Base-by-base conservation (phyloP, 176 grass and related monocot genomes). In the Aegilops speltoides region DNA sequence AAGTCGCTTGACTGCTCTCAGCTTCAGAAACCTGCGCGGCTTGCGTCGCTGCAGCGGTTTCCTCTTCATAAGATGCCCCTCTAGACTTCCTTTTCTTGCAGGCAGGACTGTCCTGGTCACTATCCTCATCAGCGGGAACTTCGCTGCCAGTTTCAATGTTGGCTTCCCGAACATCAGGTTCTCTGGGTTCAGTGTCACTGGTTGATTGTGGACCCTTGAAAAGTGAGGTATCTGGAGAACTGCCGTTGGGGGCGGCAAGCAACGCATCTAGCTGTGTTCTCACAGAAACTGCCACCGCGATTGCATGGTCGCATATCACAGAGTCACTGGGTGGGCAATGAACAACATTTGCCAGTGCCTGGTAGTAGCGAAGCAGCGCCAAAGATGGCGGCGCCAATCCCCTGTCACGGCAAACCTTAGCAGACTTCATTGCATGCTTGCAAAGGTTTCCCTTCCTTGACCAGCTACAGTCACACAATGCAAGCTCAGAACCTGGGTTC, bases 371-470 rank as follows among this genome's bases (percentile, higher is more conserved):
- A 69, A 87, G 79, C 60, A 94, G 65, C 57, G 94, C 91, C 73
- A 95, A 80, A 1, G 94, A 94, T 83, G 90, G 82, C 19, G 75
- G 90, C 31, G 69, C 82, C 73, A 96, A 87, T 79, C 92, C 94
- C 77, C 45, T 93, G 79, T 91, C 83, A 17, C 90, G 90, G 88
- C 45, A 93, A 34, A 94, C 59, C 82, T 92, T 96, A 80, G 89
- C 90, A 2, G 83, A 89, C 43, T 95, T 93, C 56, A 91, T 82
- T 46, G 74, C 81, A 88, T 99, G 97, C 77, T 96, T 94, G 84
- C 97, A 99, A 87, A 99, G 75, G 71, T 99, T 94, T 66, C 97
- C 97, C 88, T 86, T 86, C 77, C 23, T 93, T 31, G 92, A 96
- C 88, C 93, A 96, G 67, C 84, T 87, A 84, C 97, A 99, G 72